These are phyloP conservation scores for Beta vulgaris DNA, from an alignment of 148 eudicot genomes.

Conservation along the genomic window DNA sequence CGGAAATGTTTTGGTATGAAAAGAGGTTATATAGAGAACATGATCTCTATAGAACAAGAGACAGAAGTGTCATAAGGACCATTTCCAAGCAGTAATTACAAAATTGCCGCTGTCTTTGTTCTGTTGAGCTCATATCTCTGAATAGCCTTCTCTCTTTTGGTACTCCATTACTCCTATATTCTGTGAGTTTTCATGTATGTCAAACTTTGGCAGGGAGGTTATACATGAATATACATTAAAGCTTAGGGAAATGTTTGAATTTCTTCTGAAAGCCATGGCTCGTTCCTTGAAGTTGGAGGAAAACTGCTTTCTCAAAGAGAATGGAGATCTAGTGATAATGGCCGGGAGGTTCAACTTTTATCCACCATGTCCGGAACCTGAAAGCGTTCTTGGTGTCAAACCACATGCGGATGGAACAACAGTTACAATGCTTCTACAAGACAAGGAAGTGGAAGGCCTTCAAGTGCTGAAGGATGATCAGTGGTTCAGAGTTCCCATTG, in stretches of 20 bases:
- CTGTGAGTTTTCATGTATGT: not conserved
- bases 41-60: too few species aligned
- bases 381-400: slow-evolving; percentile 36
- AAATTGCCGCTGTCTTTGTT: too few species aligned
- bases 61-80: too few species aligned
- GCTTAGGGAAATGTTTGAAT: slow-evolving; percentile 8
- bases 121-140: too few species aligned
- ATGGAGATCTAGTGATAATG: slow-evolving; percentile 28
- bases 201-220: slow-evolving; percentile 24
- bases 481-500: slow-evolving; percentile 41
- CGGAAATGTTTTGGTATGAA: not conserved
- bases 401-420: slow-evolving; percentile 41
- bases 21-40: too few species aligned
- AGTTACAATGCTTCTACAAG: slow-evolving; percentile 41
- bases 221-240: slow-evolving; percentile 27
- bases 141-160: too few species aligned
- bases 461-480: slow-evolving; percentile 40
- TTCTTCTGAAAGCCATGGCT: slow-evolving; percentile 37
- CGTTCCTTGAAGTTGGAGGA: slow-evolving; percentile 34
- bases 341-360: slow-evolving; percentile 41
- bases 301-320: slow-evolving; percentile 31
- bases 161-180: not conserved
- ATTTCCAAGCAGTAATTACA: too few species aligned
- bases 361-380: slow-evolving; percentile 44
- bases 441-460: slow-evolving; percentile 47